Percentiles rank a stretch among this genome's conserved stretches.
phyloP scores from a whole-genome alignment of 768 basidiomycete species.

The Boletus barrowsii region DNA sequence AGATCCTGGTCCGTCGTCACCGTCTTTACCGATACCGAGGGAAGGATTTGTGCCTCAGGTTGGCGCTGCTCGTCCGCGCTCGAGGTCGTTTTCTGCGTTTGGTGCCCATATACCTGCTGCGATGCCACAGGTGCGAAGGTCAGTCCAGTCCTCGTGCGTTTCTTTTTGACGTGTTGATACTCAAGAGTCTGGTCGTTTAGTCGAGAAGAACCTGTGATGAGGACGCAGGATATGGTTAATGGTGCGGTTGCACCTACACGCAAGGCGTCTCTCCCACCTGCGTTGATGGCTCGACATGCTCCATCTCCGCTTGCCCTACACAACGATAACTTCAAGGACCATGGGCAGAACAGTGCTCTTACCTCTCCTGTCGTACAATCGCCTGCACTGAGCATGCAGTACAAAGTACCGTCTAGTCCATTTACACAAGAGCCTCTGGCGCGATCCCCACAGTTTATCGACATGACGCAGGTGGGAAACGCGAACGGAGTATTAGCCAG shows the following conservation, averaged over 20 bases:
- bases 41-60: slow-evolving; percentile 64
- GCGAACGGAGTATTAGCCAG: slow-evolving; percentile 7
- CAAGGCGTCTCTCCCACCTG: slow-evolving; percentile 15
- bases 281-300: slow-evolving; percentile 19
- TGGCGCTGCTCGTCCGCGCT: slow-evolving; percentile 49
- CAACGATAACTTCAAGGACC: not conserved
- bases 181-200: slow-evolving; percentile 7
- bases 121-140: slow-evolving; percentile 17
- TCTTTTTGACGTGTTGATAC: not conserved
- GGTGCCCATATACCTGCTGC: slow-evolving; percentile 32
- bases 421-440: slow-evolving; percentile 26
- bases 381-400: slow-evolving; percentile 31
- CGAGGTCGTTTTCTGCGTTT: slow-evolving; percentile 76
- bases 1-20: not conserved
- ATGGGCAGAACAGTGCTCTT: not conserved
- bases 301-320: slow-evolving; percentile 20
- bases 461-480: not conserved
- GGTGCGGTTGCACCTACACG: not conserved
- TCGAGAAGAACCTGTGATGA: slow-evolving; percentile 24
- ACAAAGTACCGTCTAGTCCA: slow-evolving; percentile 38
- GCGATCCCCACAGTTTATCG: slow-evolving; percentile 4
- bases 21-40: slow-evolving; percentile 41
- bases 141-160: not conserved
- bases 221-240: not conserved
- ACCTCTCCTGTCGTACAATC: slow-evolving; percentile 30